Evolutionary conservation across 1,284 basidiomycete genomes (phyloP).

Genomic region (Rugosomyces carneus): DNA sequence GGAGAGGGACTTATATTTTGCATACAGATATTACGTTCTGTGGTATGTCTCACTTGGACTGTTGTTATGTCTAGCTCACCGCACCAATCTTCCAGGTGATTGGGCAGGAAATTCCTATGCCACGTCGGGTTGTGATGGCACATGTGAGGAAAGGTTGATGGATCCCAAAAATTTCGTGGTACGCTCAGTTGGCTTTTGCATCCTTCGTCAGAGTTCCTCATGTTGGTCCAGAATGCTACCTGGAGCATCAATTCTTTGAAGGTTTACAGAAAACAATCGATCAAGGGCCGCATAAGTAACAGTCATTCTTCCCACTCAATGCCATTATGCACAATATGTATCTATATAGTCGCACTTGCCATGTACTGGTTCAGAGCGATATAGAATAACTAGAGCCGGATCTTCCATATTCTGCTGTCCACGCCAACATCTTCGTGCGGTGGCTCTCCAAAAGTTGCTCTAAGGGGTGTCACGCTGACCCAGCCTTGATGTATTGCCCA

Average conservation of each 20-base stretch:
- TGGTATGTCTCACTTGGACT: slow-evolving; percentile 35
- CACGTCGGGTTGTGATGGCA: slow-evolving; percentile 68
- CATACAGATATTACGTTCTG: slow-evolving; percentile 73
- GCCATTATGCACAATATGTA: not conserved
- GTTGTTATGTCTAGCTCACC: not conserved
- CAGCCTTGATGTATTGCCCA: slow-evolving; percentile 70
- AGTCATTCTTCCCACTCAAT: not conserved
- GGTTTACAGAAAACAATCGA: slow-evolving; percentile 30
- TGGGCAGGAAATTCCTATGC: slow-evolving; percentile 78
- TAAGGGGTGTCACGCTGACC: slow-evolving; percentile 70
- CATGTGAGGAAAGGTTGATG: slow-evolving; percentile 56
- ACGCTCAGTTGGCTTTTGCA: slow-evolving; percentile 22
- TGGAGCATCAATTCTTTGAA: slow-evolving; percentile 37
- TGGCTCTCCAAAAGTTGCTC: slow-evolving; percentile 68
- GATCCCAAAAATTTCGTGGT: slow-evolving; percentile 67
- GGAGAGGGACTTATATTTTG: slow-evolving; percentile 4
- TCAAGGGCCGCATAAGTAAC: slow-evolving; percentile 19
- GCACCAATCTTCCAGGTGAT: slow-evolving; percentile 44
- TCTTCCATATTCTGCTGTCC: slow-evolving; percentile 44
- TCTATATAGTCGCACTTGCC: slow-evolving; percentile 12
- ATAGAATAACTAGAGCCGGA: slow-evolving; percentile 38
- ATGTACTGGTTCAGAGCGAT: not conserved
- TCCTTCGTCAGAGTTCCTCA: not conserved
- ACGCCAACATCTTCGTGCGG: slow-evolving; percentile 20
- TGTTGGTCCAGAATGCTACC: slow-evolving; percentile 27